Conservation (phyloP, 805 yeast species). For the Huiozyma naganishii region DNA sequence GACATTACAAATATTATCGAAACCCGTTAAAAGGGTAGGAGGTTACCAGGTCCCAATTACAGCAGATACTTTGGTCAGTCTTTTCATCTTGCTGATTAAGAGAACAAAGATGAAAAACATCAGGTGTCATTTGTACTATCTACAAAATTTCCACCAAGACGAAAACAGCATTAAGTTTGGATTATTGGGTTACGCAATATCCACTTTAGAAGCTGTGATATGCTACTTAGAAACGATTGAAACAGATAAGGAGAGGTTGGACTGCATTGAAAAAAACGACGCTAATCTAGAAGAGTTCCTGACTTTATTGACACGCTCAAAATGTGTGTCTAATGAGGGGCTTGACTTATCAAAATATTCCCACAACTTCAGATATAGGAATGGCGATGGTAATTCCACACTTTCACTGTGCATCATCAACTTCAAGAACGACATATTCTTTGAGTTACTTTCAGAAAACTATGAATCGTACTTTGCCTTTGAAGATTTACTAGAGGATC, state of each 20-base stretch:
- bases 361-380: conserved; percentile 30
- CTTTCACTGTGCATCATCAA: conserved; percentile 51
- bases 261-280: neutral
- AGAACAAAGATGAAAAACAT: conserved; percentile 49
- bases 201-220: conserved; percentile 77
- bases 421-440: conserved; percentile 35
- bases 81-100: conserved; percentile 60
- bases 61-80: conserved; percentile 72
- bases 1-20: conserved; percentile 43
- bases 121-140: conserved; percentile 54
- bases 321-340: conserved; percentile 12
- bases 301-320: conserved; percentile 7
- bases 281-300: conserved; percentile 13
- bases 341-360: conserved; percentile 4
- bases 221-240: conserved; percentile 30
- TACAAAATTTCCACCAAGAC: conserved; percentile 39
- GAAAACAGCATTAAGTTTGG: conserved; percentile 44
- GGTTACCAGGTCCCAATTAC: conserved; percentile 32
- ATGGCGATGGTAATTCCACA: conserved; percentile 59
- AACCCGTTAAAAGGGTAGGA: conserved; percentile 8
- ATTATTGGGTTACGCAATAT: conserved; percentile 59
- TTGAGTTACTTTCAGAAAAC: conserved; percentile 32
- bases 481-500: conserved; percentile 60
- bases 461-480: conserved; percentile 42
- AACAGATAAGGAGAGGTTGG: neutral